These are phyloP conservation scores for Kazachstania bromeliacearum DNA, from an alignment of 805 yeast species.

Conservation along the genomic window DNA sequence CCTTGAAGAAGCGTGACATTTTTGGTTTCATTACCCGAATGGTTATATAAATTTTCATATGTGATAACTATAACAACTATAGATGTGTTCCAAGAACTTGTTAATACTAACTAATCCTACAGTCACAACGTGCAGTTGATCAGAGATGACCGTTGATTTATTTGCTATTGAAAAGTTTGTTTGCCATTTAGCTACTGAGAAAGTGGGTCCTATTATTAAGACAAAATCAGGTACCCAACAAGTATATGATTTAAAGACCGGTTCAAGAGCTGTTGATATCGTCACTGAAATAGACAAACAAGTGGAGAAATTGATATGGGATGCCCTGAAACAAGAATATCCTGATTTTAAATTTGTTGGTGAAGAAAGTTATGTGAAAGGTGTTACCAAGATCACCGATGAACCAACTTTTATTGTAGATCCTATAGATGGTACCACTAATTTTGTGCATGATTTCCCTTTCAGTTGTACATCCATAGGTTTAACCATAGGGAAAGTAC, in stretches of 20 bases:
- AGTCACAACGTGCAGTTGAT: too few relatives aligned
- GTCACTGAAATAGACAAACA: slow-evolving; percentile 55
- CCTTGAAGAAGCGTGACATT: too few relatives aligned
- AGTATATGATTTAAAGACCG: slow-evolving; percentile 26
- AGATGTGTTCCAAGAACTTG: too few relatives aligned
- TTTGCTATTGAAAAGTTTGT: slow-evolving; percentile 21
- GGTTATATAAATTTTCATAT: too few relatives aligned
- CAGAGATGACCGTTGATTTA: slow-evolving; percentile 17
- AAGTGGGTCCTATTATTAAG: slow-evolving; percentile 40
- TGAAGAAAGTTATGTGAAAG: slow-evolving; percentile 49
- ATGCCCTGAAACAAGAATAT: slow-evolving; percentile 25
- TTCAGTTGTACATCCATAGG: slow-evolving; percentile 57
- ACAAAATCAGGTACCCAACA: slow-evolving; percentile 38
- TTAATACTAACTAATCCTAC: too few relatives aligned
- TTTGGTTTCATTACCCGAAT: too few relatives aligned
- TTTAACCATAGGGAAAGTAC: slow-evolving; percentile 38
- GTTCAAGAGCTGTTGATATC: slow-evolving; percentile 42
- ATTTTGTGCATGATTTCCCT: slow-evolving; percentile 55
- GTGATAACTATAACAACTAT: too few relatives aligned
- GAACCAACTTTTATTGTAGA: slow-evolving; percentile 58
- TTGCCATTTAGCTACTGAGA: slow-evolving; percentile 19
- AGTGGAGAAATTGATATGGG: slow-evolving; percentile 39
- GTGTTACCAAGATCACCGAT: slow-evolving; percentile 37
- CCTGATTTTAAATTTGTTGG: slow-evolving; percentile 50
- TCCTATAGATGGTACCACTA: slow-evolving; percentile 59